Conservation (phyloP, 1,139 yeast genomes). For the Yarrowia galli region DNA sequence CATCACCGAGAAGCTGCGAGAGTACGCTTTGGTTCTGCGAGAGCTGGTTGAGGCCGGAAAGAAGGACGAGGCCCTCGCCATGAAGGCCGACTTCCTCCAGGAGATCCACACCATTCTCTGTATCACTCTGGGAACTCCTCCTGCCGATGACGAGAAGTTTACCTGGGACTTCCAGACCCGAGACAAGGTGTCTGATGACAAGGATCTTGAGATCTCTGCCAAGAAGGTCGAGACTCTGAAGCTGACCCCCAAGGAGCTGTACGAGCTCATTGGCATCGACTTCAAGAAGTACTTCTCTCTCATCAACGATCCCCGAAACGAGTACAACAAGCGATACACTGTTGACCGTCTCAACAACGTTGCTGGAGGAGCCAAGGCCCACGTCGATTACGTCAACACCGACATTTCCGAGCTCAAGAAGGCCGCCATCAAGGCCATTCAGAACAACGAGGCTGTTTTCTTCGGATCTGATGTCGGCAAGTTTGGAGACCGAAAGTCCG, state of each 20-base stretch:
- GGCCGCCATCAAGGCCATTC: conserved; percentile 64
- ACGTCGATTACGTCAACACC: conserved; percentile 66
- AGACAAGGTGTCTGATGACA: conserved; percentile 52
- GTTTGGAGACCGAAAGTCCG: conserved; percentile 57
- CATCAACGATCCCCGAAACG: conserved; percentile 70
- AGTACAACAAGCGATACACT: conserved; percentile 61
- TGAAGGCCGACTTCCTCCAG: conserved; percentile 60
- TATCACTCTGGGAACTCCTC: conserved; percentile 67
- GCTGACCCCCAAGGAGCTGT: conserved; percentile 63
- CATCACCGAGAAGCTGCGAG: conserved; percentile 65
- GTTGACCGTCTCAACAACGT: conserved; percentile 68
- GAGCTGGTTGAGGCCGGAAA: conserved; percentile 45
- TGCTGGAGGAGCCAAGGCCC: conserved; percentile 62
- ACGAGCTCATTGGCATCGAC: conserved; percentile 55
- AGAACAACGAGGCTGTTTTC: conserved; percentile 69
- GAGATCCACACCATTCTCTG: conserved; percentile 63
- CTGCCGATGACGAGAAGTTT: conserved; percentile 61
- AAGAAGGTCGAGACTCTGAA: conserved; percentile 58
- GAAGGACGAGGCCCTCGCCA: conserved; percentile 43
- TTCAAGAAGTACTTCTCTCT: conserved; percentile 62
- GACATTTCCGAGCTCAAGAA: conserved; percentile 58
- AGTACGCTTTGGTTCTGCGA: conserved; percentile 64
- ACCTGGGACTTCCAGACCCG: conserved; percentile 60
- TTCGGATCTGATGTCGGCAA: conserved; percentile 76
- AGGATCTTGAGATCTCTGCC: conserved; percentile 47